A percentile compares a stretch with the other conserved stretches of the same genome.
These are phyloP conservation scores for Clarireedia monteithiana DNA, from an alignment of 2,329 filamentous ascomycete species.

Conservation along the genomic window DNA sequence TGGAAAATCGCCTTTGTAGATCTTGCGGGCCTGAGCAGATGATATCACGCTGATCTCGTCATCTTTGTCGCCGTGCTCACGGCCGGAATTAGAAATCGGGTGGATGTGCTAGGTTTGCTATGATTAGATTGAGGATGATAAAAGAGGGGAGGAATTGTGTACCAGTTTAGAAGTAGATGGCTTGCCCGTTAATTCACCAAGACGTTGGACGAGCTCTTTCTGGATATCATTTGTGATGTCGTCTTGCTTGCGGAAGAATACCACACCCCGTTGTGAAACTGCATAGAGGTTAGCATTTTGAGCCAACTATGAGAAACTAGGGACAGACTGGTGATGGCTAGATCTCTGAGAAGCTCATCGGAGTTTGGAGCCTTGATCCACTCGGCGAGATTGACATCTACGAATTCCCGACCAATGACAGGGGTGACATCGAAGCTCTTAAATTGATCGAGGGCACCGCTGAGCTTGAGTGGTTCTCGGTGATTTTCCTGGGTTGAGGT, in stretches of 20 bases:
- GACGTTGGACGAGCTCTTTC: conserved; percentile 54
- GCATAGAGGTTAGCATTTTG: not conserved
- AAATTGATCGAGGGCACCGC: conserved; percentile 23
- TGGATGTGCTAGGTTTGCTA: conserved; percentile 41
- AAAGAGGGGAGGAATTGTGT: not conserved
- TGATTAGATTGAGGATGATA: not conserved
- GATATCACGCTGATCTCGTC: conserved; percentile 58
- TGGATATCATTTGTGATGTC: conserved; percentile 53
- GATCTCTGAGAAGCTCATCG: conserved; percentile 40
- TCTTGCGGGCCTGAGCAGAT: conserved; percentile 45
- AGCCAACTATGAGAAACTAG: not conserved
- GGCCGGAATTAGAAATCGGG: conserved; percentile 45
- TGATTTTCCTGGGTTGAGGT: conserved; percentile 4
- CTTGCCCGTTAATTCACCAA: conserved; percentile 51
- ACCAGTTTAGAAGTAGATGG: conserved; percentile 43
- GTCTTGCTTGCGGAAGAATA: conserved; percentile 62
- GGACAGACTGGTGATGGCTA: conserved; percentile 38
- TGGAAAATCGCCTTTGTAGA: conserved; percentile 36
- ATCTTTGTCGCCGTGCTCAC: conserved; percentile 47
- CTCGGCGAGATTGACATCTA: conserved; percentile 36
- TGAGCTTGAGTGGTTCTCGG: conserved; percentile 24
- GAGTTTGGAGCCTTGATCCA: conserved; percentile 39
- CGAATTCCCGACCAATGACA: conserved; percentile 39
- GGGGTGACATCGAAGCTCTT: conserved; percentile 36
- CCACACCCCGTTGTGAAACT: conserved; percentile 63